A percentile compares a stretch with the other conserved stretches of the same genome.
phyloP scores from a whole-genome alignment of 2,329 filamentous ascomycete species.

The Fonsecaea erecta region DNA sequence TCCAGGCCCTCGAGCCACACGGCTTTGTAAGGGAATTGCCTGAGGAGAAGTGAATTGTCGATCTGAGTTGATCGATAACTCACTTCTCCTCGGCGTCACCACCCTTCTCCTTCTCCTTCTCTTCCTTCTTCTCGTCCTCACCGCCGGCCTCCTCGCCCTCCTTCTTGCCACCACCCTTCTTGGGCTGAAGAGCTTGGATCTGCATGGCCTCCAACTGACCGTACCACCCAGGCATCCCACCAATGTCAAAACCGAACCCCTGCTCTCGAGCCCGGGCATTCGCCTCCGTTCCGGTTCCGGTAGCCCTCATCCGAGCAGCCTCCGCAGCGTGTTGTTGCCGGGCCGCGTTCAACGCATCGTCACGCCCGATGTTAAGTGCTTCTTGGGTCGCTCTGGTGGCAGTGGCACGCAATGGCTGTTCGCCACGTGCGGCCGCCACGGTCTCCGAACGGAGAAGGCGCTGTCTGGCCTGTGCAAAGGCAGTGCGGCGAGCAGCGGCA shows the following conservation, averaged over 20 bases:
- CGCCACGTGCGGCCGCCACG: conserved; percentile 18
- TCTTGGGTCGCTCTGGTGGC: conserved; percentile 9
- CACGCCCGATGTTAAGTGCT: neutral
- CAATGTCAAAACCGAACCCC: conserved; percentile 15
- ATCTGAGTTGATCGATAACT: too few species aligned
- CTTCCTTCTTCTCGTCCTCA: conserved; percentile 4
- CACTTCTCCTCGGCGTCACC: too few species aligned
- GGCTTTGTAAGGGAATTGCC: neutral
- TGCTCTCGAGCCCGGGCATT: neutral
- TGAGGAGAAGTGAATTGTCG: neutral
- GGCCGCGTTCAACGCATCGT: neutral
- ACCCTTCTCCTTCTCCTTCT: neutral
- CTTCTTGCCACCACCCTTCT: conserved; percentile 8
- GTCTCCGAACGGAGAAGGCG: conserved; percentile 23
- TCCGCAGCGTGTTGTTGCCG: neutral
- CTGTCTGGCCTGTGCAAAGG: conserved; percentile 17
- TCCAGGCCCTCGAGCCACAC: neutral
- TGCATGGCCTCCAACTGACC: conserved; percentile 27
- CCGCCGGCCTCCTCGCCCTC: neutral
- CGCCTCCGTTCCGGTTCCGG: neutral
- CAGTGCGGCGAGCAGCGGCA: conserved; percentile 11
- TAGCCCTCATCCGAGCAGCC: conserved; percentile 1
- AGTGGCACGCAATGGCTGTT: conserved; percentile 12
- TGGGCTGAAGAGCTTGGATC: conserved; percentile 3
- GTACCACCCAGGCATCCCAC: conserved; percentile 15